Conservation (phyloP, 2,329 filamentous ascomycete species). For the Beauveria bassiana region DNA sequence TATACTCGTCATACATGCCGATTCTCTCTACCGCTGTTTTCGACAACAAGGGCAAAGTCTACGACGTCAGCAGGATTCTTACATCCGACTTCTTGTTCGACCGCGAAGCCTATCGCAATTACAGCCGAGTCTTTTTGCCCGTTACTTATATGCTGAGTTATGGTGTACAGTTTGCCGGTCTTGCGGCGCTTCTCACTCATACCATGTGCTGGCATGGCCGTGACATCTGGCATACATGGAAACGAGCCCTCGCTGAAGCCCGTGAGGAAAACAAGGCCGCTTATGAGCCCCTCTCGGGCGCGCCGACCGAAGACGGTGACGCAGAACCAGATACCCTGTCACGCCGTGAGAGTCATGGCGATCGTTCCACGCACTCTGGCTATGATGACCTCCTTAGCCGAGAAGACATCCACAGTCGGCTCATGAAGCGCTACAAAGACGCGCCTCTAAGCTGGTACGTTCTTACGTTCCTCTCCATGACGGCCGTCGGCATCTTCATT, state of each 20-base stretch:
- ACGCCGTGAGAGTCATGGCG: constrained; percentile 15
- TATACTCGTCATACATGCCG: constrained; percentile 79
- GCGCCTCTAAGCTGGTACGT: constrained; percentile 79
- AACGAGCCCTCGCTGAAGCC: constrained; percentile 57
- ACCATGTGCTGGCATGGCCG: constrained; percentile 78
- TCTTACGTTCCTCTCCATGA: constrained; percentile 66
- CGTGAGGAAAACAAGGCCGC: constrained; percentile 39
- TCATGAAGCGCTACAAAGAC: constrained; percentile 78
- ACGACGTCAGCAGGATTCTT: constrained; percentile 74
- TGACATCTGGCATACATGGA: constrained; percentile 74
- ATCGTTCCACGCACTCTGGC: constrained; percentile 28
- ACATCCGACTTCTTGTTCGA: constrained; percentile 74
- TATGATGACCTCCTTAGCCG: constrained; percentile 53
- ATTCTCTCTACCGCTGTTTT: constrained; percentile 80
- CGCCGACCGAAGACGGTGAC: constrained; percentile 16
- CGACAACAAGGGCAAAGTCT: constrained; percentile 72
- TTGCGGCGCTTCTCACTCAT: constrained; percentile 73
- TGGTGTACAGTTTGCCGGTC: constrained; percentile 74
- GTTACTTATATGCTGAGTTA: constrained; percentile 86
- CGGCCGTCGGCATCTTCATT: constrained; percentile 71
- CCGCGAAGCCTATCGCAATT: constrained; percentile 64
- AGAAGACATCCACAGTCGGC: constrained; percentile 76
- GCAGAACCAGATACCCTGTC: constrained; percentile 8
- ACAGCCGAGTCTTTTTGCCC: constrained; percentile 76
- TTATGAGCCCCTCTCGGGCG: constrained; percentile 45